phyloP scores from a whole-genome alignment of 164 flowering plant genomes.

The Pachysandra terminalis region DNA sequence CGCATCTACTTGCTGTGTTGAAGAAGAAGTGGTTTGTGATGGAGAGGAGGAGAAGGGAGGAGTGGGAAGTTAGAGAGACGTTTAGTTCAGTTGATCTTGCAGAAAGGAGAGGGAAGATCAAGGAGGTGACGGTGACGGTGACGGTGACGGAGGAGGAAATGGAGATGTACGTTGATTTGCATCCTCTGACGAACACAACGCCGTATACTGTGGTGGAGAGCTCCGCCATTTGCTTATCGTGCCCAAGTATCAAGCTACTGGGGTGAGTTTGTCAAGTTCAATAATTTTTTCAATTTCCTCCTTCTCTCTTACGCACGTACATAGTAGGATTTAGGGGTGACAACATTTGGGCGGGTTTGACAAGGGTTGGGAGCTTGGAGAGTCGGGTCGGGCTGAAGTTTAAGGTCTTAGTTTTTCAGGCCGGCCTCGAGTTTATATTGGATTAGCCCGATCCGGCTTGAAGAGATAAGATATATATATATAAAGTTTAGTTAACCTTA shows the following conservation, averaged over 20 bases:
- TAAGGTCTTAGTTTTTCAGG: no score
- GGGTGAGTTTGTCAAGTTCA: constrained; percentile 51
- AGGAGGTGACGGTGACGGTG: no score
- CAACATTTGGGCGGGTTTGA: not conserved
- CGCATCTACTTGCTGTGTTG: constrained; percentile 65
- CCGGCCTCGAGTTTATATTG: no score
- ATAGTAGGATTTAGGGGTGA: no score
- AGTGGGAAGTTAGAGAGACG: constrained; percentile 68
- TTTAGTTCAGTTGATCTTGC: constrained; percentile 71
- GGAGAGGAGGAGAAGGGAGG: constrained; percentile 64
- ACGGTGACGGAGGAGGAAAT: constrained; percentile 59
- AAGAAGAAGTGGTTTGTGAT: constrained; percentile 72
- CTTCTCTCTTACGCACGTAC: no score
- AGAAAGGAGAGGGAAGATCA: constrained; percentile 54
- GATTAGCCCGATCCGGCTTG: no score
- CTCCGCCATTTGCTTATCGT: constrained; percentile 82
- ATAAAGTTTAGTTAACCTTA: no score
- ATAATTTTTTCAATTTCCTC: not conserved
- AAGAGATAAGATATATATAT: no score
- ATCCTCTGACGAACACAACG: constrained; percentile 78
- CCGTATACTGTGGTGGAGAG: constrained; percentile 85
- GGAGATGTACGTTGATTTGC: no score
- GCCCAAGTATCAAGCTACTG: constrained; percentile 73
- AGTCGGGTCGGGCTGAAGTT: no score
- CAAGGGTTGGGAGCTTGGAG: no score